A percentile compares a stretch with the other conserved stretches of the same genome.
These are phyloP conservation scores for Fibroporia radiculosa DNA, from an alignment of 768 basidiomycete species.

Conservation along the genomic window DNA sequence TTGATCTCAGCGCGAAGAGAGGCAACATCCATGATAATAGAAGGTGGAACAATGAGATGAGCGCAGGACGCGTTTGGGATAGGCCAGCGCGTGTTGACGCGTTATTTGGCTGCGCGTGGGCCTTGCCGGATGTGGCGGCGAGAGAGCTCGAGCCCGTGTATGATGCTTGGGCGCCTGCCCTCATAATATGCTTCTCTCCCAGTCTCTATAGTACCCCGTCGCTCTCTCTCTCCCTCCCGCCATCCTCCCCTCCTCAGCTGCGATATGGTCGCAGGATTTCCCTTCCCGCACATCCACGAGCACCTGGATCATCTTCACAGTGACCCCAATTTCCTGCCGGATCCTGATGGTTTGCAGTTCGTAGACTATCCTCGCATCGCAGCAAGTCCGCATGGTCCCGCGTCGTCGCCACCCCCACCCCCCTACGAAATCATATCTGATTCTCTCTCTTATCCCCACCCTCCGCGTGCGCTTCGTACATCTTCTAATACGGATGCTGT, in stretches of 20 bases:
- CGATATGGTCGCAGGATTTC: neutral
- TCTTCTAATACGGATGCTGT: too few relatives aligned
- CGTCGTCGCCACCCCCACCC: conserved; percentile 2
- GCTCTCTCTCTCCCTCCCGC: neutral
- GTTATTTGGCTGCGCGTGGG: conserved; percentile 8
- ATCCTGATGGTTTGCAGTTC: conserved; percentile 1
- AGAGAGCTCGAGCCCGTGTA: neutral
- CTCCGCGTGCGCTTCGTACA: conserved; percentile 2
- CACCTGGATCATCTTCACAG: neutral
- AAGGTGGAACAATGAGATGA: conserved; percentile 6
- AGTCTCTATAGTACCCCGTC: neutral
- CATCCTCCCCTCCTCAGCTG: neutral
- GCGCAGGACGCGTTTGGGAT: conserved; percentile 8
- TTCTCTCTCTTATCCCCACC: conserved; percentile 2
- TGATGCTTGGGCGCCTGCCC: conserved; percentile 1
- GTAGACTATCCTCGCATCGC: neutral
- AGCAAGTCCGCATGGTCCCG: neutral
- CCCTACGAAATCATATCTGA: conserved; percentile 6
- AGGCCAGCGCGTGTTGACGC: conserved; percentile 12
- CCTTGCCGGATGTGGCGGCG: neutral
- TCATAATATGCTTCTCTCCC: conserved; percentile 1
- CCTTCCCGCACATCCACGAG: neutral
- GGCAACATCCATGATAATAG: conserved; percentile 32
- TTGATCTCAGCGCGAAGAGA: conserved; percentile 65
- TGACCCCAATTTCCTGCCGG: neutral